Conservation (phyloP, 306 rosid species). For the Senna tora region DNA sequence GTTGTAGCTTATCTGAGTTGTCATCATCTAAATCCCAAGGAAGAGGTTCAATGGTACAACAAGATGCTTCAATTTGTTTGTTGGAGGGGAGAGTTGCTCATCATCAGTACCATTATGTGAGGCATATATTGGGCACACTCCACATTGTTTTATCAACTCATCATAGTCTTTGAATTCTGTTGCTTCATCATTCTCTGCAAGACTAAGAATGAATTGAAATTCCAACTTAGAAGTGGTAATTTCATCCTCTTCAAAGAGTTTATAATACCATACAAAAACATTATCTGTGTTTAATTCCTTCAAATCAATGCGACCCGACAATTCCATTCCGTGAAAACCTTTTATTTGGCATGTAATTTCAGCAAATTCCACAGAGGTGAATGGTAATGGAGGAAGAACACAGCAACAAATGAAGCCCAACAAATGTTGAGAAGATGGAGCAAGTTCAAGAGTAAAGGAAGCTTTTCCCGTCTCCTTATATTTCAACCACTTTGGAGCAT, state of each 20-base stretch:
- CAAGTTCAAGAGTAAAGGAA: neutral
- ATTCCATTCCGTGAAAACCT: no score
- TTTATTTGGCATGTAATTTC: no score
- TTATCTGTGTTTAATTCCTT: neutral
- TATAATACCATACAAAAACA: slow-evolving; percentile 23
- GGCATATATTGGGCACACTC: slow-evolving; percentile 8
- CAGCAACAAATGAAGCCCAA: slow-evolving; percentile 31
- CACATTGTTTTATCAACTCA: slow-evolving; percentile 18
- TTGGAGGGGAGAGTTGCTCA: no score
- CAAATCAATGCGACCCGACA: no score
- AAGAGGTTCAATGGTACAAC: no score
- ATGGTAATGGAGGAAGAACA: neutral
- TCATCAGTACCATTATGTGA: neutral
- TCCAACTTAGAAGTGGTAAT: neutral
- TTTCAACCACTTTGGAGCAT: slow-evolving; percentile 5
- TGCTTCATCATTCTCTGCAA: no score
- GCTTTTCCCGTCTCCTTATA: neutral
- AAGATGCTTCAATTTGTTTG: no score
- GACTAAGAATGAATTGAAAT: slow-evolving; percentile 27
- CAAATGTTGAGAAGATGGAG: neutral
- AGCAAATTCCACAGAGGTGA: no score
- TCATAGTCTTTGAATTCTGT: no score
- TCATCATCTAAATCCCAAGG: no score
- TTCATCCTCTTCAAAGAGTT: neutral
- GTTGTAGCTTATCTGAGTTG: no score